These are phyloP conservation scores for Avena eriantha DNA, from an alignment of 176 grass and related monocot genomes.

Conservation along the genomic window DNA sequence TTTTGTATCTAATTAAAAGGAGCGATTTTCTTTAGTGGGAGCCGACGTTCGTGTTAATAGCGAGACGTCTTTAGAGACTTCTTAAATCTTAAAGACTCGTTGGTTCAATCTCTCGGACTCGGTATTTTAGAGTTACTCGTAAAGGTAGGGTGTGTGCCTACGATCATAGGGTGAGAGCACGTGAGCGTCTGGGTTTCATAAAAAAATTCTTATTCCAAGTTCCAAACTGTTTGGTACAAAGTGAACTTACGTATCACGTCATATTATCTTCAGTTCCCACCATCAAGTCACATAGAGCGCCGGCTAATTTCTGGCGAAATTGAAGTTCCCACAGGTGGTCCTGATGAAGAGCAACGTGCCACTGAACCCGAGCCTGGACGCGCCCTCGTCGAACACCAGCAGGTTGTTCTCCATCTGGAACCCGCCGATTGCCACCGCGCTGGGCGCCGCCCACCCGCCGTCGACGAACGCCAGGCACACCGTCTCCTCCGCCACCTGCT, in stretches of 20 bases:
- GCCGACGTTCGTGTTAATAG: too few species aligned
- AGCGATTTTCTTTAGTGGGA: too few species aligned
- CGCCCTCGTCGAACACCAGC: conserved; percentile 55
- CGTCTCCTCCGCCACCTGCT: conserved; percentile 28
- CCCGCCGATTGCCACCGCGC: conserved; percentile 51
- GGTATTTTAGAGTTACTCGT: too few species aligned
- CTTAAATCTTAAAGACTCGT: too few species aligned
- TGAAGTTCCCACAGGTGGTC: conserved; percentile 52
- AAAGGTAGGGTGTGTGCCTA: too few species aligned
- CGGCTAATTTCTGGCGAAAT: conserved; percentile 17
- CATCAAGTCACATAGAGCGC: neutral
- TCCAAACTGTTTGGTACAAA: neutral
- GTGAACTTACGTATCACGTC: neutral
- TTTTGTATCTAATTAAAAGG: too few species aligned
- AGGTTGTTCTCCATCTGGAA: conserved; percentile 74
- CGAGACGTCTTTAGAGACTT: too few species aligned
- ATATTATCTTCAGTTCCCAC: neutral
- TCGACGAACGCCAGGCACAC: conserved; percentile 53
- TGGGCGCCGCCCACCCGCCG: conserved; percentile 15
- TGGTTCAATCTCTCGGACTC: too few species aligned
- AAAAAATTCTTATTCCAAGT: too few species aligned
- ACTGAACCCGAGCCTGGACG: conserved; percentile 42
- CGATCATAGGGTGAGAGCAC: too few species aligned
- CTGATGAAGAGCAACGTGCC: conserved; percentile 20
- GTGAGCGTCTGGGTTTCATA: too few species aligned